Base-by-base conservation (phyloP, 2,329 filamentous ascomycete species). In the Xylaria sp. region DNA sequence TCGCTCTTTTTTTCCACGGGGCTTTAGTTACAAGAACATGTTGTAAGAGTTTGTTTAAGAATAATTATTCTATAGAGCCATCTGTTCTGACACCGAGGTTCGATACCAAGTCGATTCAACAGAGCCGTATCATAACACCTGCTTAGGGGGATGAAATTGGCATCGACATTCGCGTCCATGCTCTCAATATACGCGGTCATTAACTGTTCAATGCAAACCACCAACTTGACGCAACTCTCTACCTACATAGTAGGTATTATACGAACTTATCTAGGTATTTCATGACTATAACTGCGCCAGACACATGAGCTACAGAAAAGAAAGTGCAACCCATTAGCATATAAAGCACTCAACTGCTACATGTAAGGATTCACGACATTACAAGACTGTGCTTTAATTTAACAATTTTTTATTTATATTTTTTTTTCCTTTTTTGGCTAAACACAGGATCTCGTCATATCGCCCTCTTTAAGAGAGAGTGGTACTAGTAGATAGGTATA, bases 401-500 rank as follows among this genome's bases (percentile, higher is more conserved):
- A 56, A 39, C n/a, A 6, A 25, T 22, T 25, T 31, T 31, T 31
- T 31, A 3, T 44, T 17, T 3, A n/a, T 44, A 3, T 13, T 44
- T n/a, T 5, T 44, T 55, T 39, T 55, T 29, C 17, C 27, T 25
- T 49, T 38, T 49, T 27, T 58, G 22, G 25, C 20, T 44, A 9
- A 42, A 36, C 29, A 36, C 7, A 5, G n/a, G 25, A 20, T 49
- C 31, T 50, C 11, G 22, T 61, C 59, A 45, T 36, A 42, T 44
- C 59, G 20, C 29, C 49, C 49, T 53, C 59, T 36, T 27, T 10
- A 22, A 22, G 42, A 55, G 31, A 36, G 47, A 45, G 61, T 42
- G 54, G 49, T n/a, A 68, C 62, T 65, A 62, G 39, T 55, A 44
- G 33, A 31, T 65, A 56, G 39, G 39, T 62, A 68, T 68, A 62